phyloP scores from a whole-genome alignment of 176 grass and related monocot species.

The Microstegium vimineum region DNA sequence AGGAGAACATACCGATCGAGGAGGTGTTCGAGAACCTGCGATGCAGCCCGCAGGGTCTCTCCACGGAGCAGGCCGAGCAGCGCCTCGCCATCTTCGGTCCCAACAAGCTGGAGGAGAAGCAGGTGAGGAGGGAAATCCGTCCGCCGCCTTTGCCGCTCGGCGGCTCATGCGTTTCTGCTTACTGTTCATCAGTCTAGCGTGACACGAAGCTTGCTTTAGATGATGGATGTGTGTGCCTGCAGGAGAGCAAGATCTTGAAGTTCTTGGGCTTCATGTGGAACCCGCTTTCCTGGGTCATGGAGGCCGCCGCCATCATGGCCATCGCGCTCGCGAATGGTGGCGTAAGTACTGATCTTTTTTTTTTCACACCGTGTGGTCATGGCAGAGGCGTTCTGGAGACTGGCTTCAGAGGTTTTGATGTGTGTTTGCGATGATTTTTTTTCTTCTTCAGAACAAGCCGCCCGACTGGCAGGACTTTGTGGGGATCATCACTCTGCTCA shows the following conservation, averaged over 20 bases:
- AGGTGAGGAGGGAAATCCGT: conserved; percentile 18
- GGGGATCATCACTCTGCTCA: conserved; percentile 76
- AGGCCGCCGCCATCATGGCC: conserved; percentile 86
- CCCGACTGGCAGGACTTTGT: conserved; percentile 94
- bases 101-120: conserved; percentile 93
- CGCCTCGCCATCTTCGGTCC: conserved; percentile 69
- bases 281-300: conserved; percentile 89
- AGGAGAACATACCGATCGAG: conserved; percentile 90
- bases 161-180: neutral
- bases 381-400: neutral
- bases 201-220: neutral
- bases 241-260: conserved; percentile 90
- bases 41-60: conserved; percentile 71
- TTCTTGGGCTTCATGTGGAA: conserved; percentile 97
- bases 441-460: conserved; percentile 58
- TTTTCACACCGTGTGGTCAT: neutral
- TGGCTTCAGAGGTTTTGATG: neutral
- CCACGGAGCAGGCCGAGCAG: conserved; percentile 58
- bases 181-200: neutral
- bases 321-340: conserved; percentile 83
- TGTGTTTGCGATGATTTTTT: neutral
- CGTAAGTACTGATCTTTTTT: conserved; percentile 37
- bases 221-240: neutral
- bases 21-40: conserved; percentile 82
- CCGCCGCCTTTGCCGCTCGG: neutral